A percentile compares a stretch with the other conserved stretches of the same genome.
Conservation (phyloP, 495 filamentous ascomycete genomes). For the Venustampulla echinocandica region DNA sequence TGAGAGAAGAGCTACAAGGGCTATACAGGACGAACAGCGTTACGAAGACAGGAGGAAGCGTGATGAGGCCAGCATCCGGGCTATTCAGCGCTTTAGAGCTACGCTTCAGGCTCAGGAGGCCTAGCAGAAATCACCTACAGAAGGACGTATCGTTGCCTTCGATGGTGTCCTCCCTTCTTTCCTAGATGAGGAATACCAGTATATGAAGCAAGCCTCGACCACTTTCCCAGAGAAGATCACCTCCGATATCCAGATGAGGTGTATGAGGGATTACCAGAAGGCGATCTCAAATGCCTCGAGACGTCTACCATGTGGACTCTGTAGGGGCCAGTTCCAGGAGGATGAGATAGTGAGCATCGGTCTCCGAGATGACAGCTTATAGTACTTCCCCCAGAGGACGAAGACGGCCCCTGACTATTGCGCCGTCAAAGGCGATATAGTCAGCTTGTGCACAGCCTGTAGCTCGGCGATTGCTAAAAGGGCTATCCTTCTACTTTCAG, state of each 20-base stretch:
- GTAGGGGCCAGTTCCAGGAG: slow-evolving; percentile 9
- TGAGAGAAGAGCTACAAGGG: background rate
- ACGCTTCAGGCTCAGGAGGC: background rate
- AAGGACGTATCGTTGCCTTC: slow-evolving; percentile 9
- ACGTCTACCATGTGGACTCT: slow-evolving; percentile 13
- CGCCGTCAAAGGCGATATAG: slow-evolving; percentile 11
- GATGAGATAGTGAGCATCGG: slow-evolving; percentile 8
- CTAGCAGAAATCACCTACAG: slow-evolving; percentile 11
- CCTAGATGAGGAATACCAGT: slow-evolving; percentile 10
- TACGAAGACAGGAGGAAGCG: background rate
- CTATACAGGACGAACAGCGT: background rate
- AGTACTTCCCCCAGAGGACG: slow-evolving; percentile 13
- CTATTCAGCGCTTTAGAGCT: slow-evolving; percentile 3
- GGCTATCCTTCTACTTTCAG: slow-evolving; percentile 10
- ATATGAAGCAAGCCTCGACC: slow-evolving; percentile 14
- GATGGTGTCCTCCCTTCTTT: slow-evolving; percentile 10
- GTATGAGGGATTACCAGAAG: slow-evolving; percentile 9
- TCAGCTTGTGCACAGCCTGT: slow-evolving; percentile 9
- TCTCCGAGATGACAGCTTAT: slow-evolving; percentile 11
- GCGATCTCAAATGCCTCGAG: slow-evolving; percentile 14
- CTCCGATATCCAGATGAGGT: slow-evolving; percentile 4
- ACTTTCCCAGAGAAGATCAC: slow-evolving; percentile 14
- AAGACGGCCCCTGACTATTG: slow-evolving; percentile 11
- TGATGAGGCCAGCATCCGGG: slow-evolving; percentile 5
- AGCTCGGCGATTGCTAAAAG: slow-evolving; percentile 9